Base-by-base conservation (phyloP, 2,329 filamentous ascomycete species). In the Boeremia lycopersici region DNA sequence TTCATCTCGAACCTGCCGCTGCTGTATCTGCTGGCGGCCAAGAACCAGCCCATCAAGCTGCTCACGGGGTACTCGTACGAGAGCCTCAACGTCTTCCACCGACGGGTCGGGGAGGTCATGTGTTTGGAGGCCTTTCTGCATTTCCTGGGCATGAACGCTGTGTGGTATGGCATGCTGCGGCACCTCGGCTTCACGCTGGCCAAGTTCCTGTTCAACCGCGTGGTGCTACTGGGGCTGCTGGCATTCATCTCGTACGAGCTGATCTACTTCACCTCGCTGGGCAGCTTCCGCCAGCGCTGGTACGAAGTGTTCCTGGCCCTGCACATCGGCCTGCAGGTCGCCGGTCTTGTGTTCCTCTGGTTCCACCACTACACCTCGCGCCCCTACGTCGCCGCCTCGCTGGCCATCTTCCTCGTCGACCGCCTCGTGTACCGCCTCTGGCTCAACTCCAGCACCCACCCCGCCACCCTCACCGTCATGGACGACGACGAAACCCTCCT, bases 51-150 rank as follows among this genome's bases (percentile, higher is more conserved):
- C 0, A 66, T 89, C 30, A 82, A 83, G 53, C 62, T 78, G 2
- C 74, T 89, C 15, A 88, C 86, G 0, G 85, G 86, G 4, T 81
- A 82, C 58, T 88, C 85, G 0, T 89, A 89, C 64, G 86, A 89
- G 70, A 81, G 83, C 5, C 76, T 89, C 36, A 88, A 89, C 66
- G 82, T 89, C 40, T 81, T 88, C 50, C 86, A 89, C 67, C 82
- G 86, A 31, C 79, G 86, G 4, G 77, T 88, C 1, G 86, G 86
- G 23, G 85, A 88, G 68, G 68, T 84, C 26, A 78, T 88, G 71
- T 87, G 84, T 65, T 71, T 86, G n/a, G 76, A 83, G 34, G 85
- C 84, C 2, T 61, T 84, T 0, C 56, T 87, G 0, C 86, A 89
- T 61, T 78, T 80, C 30, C 63, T 70, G 4, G 79, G 81, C 23